Conservation (phyloP, 257 asterid genomes). For the Anisodus acutangulus region DNA sequence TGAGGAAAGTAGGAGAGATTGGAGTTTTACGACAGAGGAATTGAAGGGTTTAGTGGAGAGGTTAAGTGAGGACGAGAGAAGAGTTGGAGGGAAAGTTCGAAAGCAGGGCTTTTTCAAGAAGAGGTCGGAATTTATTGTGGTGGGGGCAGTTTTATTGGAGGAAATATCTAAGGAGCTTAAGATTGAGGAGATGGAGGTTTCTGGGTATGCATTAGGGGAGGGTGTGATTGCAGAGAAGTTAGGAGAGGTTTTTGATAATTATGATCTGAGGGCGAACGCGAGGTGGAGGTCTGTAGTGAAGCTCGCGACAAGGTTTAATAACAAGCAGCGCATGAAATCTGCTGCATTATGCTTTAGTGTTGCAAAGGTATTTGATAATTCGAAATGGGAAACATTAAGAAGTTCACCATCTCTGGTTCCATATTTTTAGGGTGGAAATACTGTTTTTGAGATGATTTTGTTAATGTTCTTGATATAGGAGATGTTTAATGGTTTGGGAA, state of each 20-base stretch:
- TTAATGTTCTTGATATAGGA: constrained; percentile 54
- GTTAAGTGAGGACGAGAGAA: constrained; percentile 51
- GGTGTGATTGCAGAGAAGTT: constrained; percentile 77
- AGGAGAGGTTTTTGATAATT: constrained; percentile 47
- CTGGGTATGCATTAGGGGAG: constrained; percentile 75
- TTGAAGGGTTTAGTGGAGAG: constrained; percentile 57
- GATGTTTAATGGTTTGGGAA: constrained; percentile 64
- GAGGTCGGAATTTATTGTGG: constrained; percentile 65
- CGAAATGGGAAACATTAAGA: constrained; percentile 9
- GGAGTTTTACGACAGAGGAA: constrained; percentile 67
- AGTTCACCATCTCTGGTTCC: constrained; percentile 13
- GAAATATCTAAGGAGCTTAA: constrained; percentile 61
- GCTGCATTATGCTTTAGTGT: constrained; percentile 56
- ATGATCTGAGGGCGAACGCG: constrained; percentile 62
- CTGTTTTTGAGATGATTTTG: neutral
- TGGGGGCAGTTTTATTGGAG: constrained; percentile 67
- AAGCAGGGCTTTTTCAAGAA: constrained; percentile 49
- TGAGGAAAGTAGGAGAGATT: constrained; percentile 58
- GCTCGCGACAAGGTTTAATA: constrained; percentile 60
- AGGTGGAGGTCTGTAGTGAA: constrained; percentile 73
- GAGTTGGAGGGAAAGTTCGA: constrained; percentile 49
- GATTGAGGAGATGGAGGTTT: constrained; percentile 72
- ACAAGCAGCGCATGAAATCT: constrained; percentile 45
- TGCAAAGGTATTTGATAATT: constrained; percentile 56
- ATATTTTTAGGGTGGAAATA: constrained; percentile 3